Conservation (phyloP, 2,329 filamentous ascomycete genomes). For the Hymenoscyphus repandus region DNA sequence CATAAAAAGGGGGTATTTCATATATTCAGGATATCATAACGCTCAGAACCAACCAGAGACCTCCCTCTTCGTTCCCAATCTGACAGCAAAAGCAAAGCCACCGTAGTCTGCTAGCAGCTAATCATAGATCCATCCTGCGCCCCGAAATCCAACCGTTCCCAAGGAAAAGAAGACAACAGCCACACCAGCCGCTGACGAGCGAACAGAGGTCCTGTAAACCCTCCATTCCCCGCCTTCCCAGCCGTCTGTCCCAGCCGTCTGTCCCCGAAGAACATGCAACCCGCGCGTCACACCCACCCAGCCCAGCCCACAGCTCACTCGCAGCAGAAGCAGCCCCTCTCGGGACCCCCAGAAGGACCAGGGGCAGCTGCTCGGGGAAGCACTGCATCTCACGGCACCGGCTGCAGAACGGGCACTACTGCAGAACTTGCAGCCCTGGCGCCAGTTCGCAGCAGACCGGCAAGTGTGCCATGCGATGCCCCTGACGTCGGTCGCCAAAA, state of each 20-base stretch:
- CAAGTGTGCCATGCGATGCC: no score
- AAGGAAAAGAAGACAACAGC: not conserved
- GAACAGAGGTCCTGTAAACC: not conserved
- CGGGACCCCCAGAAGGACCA: no score
- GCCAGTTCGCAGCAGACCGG: not conserved
- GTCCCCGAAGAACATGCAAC: not conserved
- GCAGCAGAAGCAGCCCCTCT: no score
- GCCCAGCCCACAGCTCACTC: not conserved
- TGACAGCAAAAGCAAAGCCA: no score
- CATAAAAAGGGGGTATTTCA: not conserved
- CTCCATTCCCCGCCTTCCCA: not conserved
- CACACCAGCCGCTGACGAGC: not conserved
- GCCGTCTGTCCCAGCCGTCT: not conserved
- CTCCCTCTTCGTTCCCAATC: not conserved
- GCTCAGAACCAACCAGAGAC: not conserved
- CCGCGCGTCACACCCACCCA: not conserved
- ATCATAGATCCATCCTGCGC: no score
- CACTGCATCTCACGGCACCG: not conserved
- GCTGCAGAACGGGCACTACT: conserved; percentile 4
- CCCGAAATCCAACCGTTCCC: not conserved
- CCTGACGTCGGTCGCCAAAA: not conserved
- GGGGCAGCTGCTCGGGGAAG: no score
- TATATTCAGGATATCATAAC: not conserved
- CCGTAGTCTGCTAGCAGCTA: no score
- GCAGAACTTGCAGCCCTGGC: conserved; percentile 3